phyloP scores from a whole-genome alignment of 306 rosid genomes.

The Canavalia gladiata region DNA sequence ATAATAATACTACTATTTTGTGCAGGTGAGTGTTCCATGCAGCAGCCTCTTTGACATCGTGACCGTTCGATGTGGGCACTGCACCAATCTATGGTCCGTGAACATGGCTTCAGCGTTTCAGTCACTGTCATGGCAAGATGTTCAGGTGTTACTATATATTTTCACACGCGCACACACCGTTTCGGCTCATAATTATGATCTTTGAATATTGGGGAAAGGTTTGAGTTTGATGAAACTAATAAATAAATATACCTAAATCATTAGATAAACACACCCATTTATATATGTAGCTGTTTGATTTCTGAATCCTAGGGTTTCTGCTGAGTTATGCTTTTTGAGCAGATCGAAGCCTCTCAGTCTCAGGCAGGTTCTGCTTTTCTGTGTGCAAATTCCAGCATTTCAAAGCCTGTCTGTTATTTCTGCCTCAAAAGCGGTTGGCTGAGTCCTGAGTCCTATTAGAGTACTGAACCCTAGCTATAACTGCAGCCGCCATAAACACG shows the following conservation, averaged over 20 bases:
- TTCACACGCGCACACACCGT: background rate
- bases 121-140: conserved; percentile 87
- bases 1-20: background rate
- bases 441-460: background rate
- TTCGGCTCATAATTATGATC: background rate
- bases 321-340: background rate
- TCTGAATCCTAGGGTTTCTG: background rate
- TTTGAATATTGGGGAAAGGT: background rate
- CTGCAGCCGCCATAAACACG: background rate
- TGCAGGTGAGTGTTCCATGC: conserved; percentile 99
- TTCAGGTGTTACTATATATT: background rate
- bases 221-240: background rate
- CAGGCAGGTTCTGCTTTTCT: background rate
- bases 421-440: background rate
- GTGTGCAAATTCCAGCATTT: background rate
- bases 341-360: background rate
- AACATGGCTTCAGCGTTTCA: conserved; percentile 98
- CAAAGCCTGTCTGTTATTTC: background rate
- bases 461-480: background rate
- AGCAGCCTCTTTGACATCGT: conserved; percentile 85
- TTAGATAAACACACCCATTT: background rate
- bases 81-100: conserved; percentile 96
- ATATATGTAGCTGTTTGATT: background rate
- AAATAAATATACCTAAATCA: too few species aligned
- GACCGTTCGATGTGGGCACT: conserved; percentile 98